Conservation (phyloP, 1,139 yeast species). For the Debaryomyces coudertii region DNA sequence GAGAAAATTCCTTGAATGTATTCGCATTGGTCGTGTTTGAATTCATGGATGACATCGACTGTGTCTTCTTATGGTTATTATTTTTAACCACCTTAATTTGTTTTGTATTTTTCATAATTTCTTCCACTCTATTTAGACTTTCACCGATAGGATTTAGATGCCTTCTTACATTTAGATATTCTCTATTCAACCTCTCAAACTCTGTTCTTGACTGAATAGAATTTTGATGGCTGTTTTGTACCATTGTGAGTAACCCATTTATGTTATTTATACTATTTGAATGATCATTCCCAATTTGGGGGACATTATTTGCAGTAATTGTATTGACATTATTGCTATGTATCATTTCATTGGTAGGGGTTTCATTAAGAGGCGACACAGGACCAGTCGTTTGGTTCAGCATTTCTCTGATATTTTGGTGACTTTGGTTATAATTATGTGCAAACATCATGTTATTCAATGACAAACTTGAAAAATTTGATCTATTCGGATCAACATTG, state of each 20-base stretch:
- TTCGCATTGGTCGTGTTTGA: slow-evolving; percentile 25
- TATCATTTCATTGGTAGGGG: neutral
- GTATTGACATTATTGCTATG: slow-evolving; percentile 1
- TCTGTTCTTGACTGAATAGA: slow-evolving; percentile 72
- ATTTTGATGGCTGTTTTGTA: slow-evolving; percentile 41
- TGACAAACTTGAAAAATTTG: slow-evolving; percentile 48
- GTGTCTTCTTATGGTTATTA: slow-evolving; percentile 12
- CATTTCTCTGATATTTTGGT: slow-evolving; percentile 28
- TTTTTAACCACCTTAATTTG: slow-evolving; percentile 28
- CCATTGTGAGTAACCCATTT: slow-evolving; percentile 36
- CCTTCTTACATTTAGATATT: slow-evolving; percentile 69
- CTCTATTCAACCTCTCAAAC: slow-evolving; percentile 74
- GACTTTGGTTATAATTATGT: slow-evolving; percentile 33
- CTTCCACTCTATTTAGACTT: slow-evolving; percentile 53
- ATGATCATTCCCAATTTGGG: slow-evolving; percentile 6
- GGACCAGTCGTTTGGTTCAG: slow-evolving; percentile 10
- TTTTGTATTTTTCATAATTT: slow-evolving; percentile 20
- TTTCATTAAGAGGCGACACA: slow-evolving; percentile 9
- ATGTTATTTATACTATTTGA: slow-evolving; percentile 25
- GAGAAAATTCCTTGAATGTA: slow-evolving; percentile 40
- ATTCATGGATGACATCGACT: neutral
- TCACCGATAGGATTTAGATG: slow-evolving; percentile 70
- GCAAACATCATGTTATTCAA: slow-evolving; percentile 52
- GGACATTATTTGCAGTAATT: neutral
- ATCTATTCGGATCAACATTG: slow-evolving; percentile 36